Conservation (phyloP, 495 filamentous ascomycete species). For the Staphylotrichum longicolle region DNA sequence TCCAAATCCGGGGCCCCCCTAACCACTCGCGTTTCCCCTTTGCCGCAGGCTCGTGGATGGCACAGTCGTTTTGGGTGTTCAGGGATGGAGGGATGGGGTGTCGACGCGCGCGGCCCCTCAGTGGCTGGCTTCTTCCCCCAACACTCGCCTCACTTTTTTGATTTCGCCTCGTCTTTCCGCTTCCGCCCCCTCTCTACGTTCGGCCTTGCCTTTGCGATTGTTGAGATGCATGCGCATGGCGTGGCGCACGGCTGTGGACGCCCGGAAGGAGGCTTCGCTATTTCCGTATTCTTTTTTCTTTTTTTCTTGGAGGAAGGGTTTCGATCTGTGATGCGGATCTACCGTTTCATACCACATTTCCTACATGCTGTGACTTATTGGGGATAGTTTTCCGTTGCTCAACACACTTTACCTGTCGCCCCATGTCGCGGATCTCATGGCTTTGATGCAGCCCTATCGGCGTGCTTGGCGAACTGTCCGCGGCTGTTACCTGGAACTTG, state of each 20-base stretch:
- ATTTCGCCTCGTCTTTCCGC: slow-evolving; percentile 36
- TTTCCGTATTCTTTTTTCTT: too few species aligned
- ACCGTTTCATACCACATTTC: too few species aligned
- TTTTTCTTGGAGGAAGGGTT: too few species aligned
- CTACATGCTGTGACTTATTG: neutral
- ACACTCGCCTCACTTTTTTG: too few species aligned
- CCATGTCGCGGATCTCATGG: neutral
- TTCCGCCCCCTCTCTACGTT: slow-evolving; percentile 1
- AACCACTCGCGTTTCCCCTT: slow-evolving; percentile 25
- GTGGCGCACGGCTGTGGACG: too few species aligned
- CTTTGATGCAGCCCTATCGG: slow-evolving; percentile 33
- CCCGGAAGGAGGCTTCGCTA: too few species aligned
- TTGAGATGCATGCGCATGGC: neutral
- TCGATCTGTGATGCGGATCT: too few species aligned
- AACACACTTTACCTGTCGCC: slow-evolving; percentile 5
- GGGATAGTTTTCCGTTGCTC: neutral
- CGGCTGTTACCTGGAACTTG: too few species aligned
- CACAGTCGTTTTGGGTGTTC: slow-evolving; percentile 20
- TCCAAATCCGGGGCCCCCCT: slow-evolving; percentile 1
- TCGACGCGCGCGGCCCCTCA: slow-evolving; percentile 11
- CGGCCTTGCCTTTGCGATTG: neutral
- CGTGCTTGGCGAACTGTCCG: slow-evolving; percentile 10
- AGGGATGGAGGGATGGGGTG: neutral
- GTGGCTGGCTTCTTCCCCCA: slow-evolving; percentile 17
- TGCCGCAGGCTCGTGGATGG: slow-evolving; percentile 20